Evolutionary conservation across 2,329 filamentous ascomycete species (phyloP).

Genomic region (Sporothrix dimorphospora): DNA sequence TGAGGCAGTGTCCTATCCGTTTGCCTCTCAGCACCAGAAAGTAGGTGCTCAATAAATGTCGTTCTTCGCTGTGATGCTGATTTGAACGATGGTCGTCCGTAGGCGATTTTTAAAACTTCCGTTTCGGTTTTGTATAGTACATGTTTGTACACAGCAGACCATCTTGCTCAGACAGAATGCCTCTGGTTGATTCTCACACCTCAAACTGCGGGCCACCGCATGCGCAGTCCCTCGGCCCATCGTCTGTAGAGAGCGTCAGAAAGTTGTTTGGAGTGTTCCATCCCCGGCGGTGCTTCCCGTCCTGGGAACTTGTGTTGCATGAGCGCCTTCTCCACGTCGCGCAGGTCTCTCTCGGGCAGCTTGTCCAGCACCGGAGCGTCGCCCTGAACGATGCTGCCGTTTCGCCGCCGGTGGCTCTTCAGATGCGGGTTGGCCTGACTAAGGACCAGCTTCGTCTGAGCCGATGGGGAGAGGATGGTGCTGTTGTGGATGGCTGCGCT

Average conservation of each 20-base stretch:
- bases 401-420: conserved; percentile 73
- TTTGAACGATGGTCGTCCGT: neutral
- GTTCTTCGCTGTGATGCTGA: neutral
- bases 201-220: conserved; percentile 34
- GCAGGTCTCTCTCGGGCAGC: conserved; percentile 48
- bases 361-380: conserved; percentile 42
- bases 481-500: conserved; percentile 38
- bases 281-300: conserved; percentile 64
- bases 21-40: neutral
- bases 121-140: neutral
- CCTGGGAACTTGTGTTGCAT: conserved; percentile 60
- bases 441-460: conserved; percentile 69
- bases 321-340: conserved; percentile 52
- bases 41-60: neutral
- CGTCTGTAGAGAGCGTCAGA: conserved; percentile 88
- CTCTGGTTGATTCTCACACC: neutral
- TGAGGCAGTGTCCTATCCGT: conserved; percentile 3
- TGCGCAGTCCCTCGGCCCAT: conserved; percentile 83
- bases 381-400: conserved; percentile 47
- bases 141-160: neutral
- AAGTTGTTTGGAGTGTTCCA: conserved; percentile 90
- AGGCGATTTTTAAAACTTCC: neutral
- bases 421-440: conserved; percentile 84
- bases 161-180: neutral
- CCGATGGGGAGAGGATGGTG: conserved; percentile 43